Evolutionary conservation across 2,329 filamentous ascomycete species (phyloP).

Genomic region (Trematosphaeria pertusa): DNA sequence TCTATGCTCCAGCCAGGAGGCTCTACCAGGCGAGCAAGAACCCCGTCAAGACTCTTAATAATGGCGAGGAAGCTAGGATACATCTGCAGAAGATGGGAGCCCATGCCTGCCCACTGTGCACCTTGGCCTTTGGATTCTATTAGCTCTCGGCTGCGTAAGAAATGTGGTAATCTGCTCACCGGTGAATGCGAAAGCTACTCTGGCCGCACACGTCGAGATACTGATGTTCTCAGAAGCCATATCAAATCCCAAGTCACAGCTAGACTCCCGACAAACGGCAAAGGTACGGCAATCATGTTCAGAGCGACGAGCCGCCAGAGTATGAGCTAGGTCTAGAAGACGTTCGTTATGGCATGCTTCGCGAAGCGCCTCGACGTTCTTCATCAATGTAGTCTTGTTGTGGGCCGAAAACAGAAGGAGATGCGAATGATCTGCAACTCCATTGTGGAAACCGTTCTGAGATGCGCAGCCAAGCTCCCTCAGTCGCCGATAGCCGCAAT

Average conservation of each 20-base stretch:
- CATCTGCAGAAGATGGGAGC: conserved; percentile 37
- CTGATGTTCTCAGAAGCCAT: no score
- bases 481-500: neutral
- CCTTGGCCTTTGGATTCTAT: conserved; percentile 52
- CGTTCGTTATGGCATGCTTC: neutral
- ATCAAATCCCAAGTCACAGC: no score
- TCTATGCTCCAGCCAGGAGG: conserved; percentile 3
- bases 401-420: conserved; percentile 1
- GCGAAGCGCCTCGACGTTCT: neutral
- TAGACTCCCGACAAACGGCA: no score
- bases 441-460: no score
- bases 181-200: no score
- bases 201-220: no score
- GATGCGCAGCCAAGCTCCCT: no score
- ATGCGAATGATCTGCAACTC: no score
- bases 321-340: conserved; percentile 10
- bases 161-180: neutral
- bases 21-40: conserved; percentile 1
- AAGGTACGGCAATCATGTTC: conserved; percentile 10
- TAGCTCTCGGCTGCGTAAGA: neutral
- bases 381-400: neutral
- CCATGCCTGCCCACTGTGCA: conserved; percentile 53
- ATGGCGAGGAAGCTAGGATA: neutral
- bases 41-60: neutral
- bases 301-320: conserved; percentile 11